Base-by-base conservation (phyloP, 2,329 filamentous ascomycete genomes). In the Chaetomiaceae sp. region DNA sequence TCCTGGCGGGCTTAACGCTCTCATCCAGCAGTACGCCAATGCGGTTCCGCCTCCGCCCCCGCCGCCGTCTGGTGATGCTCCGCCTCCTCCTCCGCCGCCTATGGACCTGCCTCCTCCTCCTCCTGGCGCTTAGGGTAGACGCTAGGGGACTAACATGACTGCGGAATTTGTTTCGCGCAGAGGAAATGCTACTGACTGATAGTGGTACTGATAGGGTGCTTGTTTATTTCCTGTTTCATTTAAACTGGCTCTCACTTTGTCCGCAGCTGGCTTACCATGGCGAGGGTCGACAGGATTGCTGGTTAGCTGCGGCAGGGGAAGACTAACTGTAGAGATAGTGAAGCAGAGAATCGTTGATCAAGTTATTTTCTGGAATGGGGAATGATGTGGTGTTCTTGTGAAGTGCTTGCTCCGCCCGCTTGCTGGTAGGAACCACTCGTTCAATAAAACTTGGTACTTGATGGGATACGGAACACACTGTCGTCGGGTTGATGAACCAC, bases 21-120 rank as follows among this genome's bases (percentile, higher is more conserved):
- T 89, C 54, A 84, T 87, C 63, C 82, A 87, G 68, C 84, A 85
- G 64, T 88, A 71, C 45, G 66, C 68, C 31, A 65, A 64, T 51
- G 65, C 63, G 17, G 59, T 55, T 15, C 61, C 61, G 20, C 66
- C 66, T 3, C 66, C 66, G 8, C 66, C 66, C 3, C 65, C 66
- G n/a, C 66, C 66, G 37, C 66, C 66, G 23, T 58, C 64, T n/a
- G 65, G 66, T 19, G 68, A 66, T 33, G 65, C 66, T n/a, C 68
- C 68, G 6, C 42, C 46, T 7, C 68, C 68, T 2, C 67, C 68
- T 7, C 69, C 69, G 3, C 69, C 69, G 19, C 68, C 68, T 2
- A 68, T 68, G 63, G 68, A 71, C 33, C 60, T 65, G 48, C 68
- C 69, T 25, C 69, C 68, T 23, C 68, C 69, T 40, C 66, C 66